Evolutionary conservation across 192 early-diverging fungal genomes (phyloP).

Genomic region (Rhizoclosmatium sp.): DNA sequence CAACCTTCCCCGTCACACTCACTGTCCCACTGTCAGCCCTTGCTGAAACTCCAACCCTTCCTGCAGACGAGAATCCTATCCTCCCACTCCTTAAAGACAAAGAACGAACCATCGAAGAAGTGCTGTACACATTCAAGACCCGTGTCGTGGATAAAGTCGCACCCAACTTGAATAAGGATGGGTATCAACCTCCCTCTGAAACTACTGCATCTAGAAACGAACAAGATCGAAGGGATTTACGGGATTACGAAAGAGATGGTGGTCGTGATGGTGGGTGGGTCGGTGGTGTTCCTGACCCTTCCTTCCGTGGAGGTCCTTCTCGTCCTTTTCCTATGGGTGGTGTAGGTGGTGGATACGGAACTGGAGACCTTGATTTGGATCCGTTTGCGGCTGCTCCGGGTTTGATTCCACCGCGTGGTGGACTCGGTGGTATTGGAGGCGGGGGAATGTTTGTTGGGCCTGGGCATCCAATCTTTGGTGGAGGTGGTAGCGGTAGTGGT

Average conservation of each 20-base stretch:
- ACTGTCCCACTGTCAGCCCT: constrained; percentile 11
- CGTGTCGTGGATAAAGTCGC: constrained; percentile 72
- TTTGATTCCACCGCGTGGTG: constrained; percentile 48
- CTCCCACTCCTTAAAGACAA: constrained; percentile 17
- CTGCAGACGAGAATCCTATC: constrained; percentile 26
- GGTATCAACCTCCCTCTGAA: constrained; percentile 49
- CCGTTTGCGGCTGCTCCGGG: constrained; percentile 61
- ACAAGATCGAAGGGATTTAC: neutral
- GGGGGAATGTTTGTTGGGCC: constrained; percentile 91
- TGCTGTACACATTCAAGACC: constrained; percentile 67
- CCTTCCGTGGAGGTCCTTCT: neutral
- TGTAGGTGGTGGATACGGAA: constrained; percentile 43
- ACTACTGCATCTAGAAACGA: neutral
- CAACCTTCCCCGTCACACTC: constrained; percentile 40
- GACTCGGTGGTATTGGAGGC: constrained; percentile 60
- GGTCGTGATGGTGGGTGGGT: neutral
- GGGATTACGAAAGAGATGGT: constrained; percentile 5
- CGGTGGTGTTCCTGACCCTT: constrained; percentile 4
- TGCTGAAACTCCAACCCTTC: neutral
- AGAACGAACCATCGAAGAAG: constrained; percentile 60
- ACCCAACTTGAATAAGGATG: constrained; percentile 74
- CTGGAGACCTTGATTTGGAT: constrained; percentile 81
- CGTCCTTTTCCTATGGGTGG: neutral
- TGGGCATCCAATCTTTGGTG: constrained; percentile 87
- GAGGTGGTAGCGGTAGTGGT: constrained; percentile 41